Evolutionary conservation across 495 filamentous ascomycete species (phyloP).

Genomic region (Xylaria grammica): DNA sequence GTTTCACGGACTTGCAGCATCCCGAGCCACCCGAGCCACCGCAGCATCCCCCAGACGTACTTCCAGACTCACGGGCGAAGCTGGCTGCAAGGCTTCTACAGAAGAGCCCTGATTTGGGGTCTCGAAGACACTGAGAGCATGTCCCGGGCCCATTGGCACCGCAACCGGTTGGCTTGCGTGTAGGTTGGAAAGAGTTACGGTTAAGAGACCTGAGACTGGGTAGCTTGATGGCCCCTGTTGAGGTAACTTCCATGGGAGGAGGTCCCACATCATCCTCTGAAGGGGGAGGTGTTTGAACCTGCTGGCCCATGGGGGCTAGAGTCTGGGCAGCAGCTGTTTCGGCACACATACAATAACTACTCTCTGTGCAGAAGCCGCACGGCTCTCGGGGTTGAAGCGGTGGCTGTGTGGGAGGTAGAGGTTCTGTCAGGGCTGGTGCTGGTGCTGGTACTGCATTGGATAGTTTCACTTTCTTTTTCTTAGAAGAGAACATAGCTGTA

Average conservation of each 20-base stretch:
- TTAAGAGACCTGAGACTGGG: constrained; percentile 44
- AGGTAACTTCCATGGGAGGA: constrained; percentile 52
- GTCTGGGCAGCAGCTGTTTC: constrained; percentile 48
- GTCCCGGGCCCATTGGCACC: constrained; percentile 78
- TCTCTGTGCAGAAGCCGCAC: constrained; percentile 88
- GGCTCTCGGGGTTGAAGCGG: constrained; percentile 57
- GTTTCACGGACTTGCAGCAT: constrained; percentile 36
- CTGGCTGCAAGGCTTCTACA: constrained; percentile 81
- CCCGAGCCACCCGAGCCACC: constrained; percentile 41
- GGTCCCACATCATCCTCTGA: constrained; percentile 66
- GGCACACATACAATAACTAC: constrained; percentile 80
- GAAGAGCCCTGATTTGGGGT: constrained; percentile 82
- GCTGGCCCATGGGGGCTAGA: constrained; percentile 48
- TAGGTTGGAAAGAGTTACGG: constrained; percentile 26
- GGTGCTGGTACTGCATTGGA: constrained; percentile 26
- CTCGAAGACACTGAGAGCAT: constrained; percentile 76
- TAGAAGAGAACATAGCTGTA: constrained; percentile 65
- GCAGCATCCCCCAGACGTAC: constrained; percentile 43
- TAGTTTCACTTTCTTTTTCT: too few species aligned
- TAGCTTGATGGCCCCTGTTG: constrained; percentile 55
- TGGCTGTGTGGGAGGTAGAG: constrained; percentile 35
- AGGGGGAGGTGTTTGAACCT: constrained; percentile 70
- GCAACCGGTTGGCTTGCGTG: constrained; percentile 41
- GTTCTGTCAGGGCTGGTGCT: constrained; percentile 27
- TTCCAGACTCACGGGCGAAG: constrained; percentile 46